Evolutionary conservation across 1,284 basidiomycete species (phyloP), one percentile per base, ranked within the genome.

Genomic region (Microbotryum violaceum): DNA sequence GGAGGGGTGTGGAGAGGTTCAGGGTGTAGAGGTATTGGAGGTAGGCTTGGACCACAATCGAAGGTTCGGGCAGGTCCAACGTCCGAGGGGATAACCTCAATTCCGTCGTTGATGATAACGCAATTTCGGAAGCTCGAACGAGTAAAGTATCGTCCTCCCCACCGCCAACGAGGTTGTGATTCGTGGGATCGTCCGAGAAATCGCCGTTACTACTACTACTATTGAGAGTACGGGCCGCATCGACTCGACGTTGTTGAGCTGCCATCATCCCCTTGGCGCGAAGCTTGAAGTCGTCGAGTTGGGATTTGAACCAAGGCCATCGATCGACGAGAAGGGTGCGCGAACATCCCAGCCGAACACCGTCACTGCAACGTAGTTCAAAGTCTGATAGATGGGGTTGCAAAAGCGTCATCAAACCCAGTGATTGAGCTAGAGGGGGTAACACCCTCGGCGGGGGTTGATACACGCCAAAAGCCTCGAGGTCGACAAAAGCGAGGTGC

Each of bases 401-500:
- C 8, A 55, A 23, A n/a, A 71, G 60, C n/a, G 60, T 56, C 46
- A 25, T 42, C 25, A 70, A 68, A 47, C 67, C 66, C 42, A 71
- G 64, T 12, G 62, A 49, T 56, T 70, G 68, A 2, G 68, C 63
- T 12, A 60, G 48, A 50, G 90, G 77, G 57, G 80, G 80, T n/a
- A 84, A 78, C n/a, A 68, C 67, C 16, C 79, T 75, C 3, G 64
- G 58, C 0, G 91, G 91, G 0, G 90, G 88, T 67, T 88, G 87
- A 73, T 96, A 94, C 69, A 96, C 89, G 3, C 91, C 92, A 71
- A 90, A 93, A 0, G 91, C 87, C 46, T 96, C 92, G 45, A 96
- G 79, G 72, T 93, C 90, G 63, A 96, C 83, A 61, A 91, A 85
- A 4, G 89, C 89, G 59, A 94, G 83, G 71, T 97, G 88, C 66